Conservation (phyloP, 306 rosid species). For the Vachellia pachyceras region DNA sequence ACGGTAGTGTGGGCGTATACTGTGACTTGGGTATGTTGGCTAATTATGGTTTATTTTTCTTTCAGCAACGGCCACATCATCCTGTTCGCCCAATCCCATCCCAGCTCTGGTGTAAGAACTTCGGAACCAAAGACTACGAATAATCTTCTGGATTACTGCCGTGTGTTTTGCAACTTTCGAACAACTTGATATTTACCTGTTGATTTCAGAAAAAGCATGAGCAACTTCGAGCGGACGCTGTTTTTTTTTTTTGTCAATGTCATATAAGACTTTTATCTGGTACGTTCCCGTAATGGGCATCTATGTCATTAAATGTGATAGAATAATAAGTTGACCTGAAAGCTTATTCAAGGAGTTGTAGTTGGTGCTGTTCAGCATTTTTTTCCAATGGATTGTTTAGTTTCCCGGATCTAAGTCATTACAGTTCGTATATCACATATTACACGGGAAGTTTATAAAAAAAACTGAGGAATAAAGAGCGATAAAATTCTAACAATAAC, state of each 20-base stretch:
- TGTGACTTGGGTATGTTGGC: constrained; percentile 24
- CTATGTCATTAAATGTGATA: constrained; percentile 34
- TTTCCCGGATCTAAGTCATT: not conserved
- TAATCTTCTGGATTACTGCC: constrained; percentile 32
- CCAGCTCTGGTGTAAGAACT: constrained; percentile 96
- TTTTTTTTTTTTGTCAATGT: constrained; percentile 37
- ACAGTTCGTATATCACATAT: not conserved
- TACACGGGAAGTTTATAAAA: not conserved
- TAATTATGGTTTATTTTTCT: constrained; percentile 38
- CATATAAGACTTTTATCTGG: constrained; percentile 33
- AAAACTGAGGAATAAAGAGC: not conserved
- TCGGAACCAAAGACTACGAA: constrained; percentile 85
- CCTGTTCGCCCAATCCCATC: constrained; percentile 99
- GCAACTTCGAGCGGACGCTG: constrained; percentile 45
- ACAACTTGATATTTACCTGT: constrained; percentile 30
- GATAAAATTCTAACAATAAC: not conserved
- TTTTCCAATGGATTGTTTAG: not conserved
- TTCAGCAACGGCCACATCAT: constrained; percentile 98
- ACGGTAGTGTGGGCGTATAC: not conserved
- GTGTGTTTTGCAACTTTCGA: constrained; percentile 30
- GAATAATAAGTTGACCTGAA: constrained; percentile 46
- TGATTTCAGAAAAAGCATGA: constrained; percentile 44
- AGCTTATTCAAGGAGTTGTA: constrained; percentile 30
- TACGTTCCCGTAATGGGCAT: constrained; percentile 45
- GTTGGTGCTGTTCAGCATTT: constrained; percentile 1